Evolutionary conservation across 2,329 filamentous ascomycete species (phyloP), one percentile per base, ranked within the genome.

Genomic region (Colletotrichum sublineola): DNA sequence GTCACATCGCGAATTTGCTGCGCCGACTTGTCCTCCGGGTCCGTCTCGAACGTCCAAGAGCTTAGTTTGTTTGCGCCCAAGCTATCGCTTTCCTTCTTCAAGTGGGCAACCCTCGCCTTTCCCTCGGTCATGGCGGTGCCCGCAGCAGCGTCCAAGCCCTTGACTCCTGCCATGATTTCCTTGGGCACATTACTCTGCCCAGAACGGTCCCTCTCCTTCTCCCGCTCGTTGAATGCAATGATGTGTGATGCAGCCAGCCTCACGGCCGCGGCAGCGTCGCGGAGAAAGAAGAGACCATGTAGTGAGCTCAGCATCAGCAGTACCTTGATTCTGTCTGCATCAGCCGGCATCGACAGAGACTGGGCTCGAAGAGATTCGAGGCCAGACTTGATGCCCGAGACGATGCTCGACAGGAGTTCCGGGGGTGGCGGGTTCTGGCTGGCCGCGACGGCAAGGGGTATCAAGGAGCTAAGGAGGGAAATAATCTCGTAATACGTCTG

Each of bases 401-500:
- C 71, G 24, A 74, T 66, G 44, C 62, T 63, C 4, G 62, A 67
- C 3, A 63, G 29, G 18, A 71, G 56, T 42, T 71, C 56, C 3
- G 63, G 44, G 2, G 71, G 62, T 15, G 71, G 38, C 31, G 62
- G 57, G 44, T 24, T 58, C 7, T 62, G 50, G 44, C 52, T 67
- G 29, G 66, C 52, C 24, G 62, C 38, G 9, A 74, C 42, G 15
- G 68, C 24, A 8, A 82, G 77, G 2, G 80, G 74, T 8, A 84
- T 74, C 1, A 84, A 73, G 1, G 77, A 78, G 8, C 82, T 79
- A 2, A 88, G 81, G 8, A 86, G 74, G 33, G 82, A 81, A 33
- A 87, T 69, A 1, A 82, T 72, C 2, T 83, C 83, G 77, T 83
- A 87, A 77, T 86, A 86, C 0, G 80, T 77, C 29, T 80, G 75